phyloP scores from a whole-genome alignment of 139 green algal genomes.

The Chlorella sp. region DNA sequence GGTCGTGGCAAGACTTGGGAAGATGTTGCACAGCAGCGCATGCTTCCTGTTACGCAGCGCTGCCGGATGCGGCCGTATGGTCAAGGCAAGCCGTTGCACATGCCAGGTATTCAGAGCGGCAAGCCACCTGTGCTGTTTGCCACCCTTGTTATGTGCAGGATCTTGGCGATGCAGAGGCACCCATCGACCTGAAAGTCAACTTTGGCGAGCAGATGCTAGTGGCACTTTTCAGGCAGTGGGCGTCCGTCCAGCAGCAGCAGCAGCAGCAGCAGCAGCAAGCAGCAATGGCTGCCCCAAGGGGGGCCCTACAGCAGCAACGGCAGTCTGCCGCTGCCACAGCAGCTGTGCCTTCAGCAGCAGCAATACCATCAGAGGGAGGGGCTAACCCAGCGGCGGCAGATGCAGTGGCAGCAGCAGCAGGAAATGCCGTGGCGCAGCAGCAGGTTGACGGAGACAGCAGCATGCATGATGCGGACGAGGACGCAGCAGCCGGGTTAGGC shows the following conservation, averaged over 20 bases:
- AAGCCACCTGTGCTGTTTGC: no score
- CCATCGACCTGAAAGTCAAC: slow-evolving; percentile 69
- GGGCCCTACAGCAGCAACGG: background rate
- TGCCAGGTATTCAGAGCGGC: no score
- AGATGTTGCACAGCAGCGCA: no score
- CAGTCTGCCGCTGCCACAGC: background rate
- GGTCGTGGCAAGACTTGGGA: no score
- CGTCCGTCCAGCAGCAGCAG: background rate
- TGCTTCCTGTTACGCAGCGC: no score
- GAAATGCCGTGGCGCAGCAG: background rate
- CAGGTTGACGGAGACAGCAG: background rate
- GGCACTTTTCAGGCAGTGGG: slow-evolving; percentile 66
- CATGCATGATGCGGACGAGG: background rate
- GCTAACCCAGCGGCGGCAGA: background rate
- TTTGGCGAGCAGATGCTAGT: slow-evolving; percentile 73
- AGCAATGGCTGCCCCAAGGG: slow-evolving; percentile 13
- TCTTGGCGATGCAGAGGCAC: slow-evolving; percentile 42
- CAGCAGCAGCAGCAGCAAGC: background rate
- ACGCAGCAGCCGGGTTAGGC: background rate
- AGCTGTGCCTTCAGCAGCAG: background rate
- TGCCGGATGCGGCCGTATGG: no score
- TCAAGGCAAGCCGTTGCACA: no score
- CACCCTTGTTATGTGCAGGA: slow-evolving; percentile 43
- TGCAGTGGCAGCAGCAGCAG: background rate
- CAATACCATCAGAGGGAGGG: no score